Evolutionary conservation across 2,329 filamentous ascomycete genomes (phyloP), one percentile per base, ranked within the genome.

Genomic region (Aotearoamyces nothofagi): DNA sequence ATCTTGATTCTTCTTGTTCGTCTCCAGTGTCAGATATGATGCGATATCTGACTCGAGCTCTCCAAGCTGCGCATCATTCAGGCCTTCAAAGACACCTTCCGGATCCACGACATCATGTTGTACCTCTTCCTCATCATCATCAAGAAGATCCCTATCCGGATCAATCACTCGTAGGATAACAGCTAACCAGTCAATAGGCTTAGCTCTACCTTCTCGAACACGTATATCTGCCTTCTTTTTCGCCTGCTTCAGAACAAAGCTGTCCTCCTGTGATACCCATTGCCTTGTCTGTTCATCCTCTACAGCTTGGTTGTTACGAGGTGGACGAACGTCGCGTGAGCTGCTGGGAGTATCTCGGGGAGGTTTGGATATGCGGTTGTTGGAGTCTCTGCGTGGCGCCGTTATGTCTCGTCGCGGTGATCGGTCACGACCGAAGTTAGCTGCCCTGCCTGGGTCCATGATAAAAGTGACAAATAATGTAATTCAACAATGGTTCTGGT

Each of bases 191-290:
- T 98, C 90, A 45, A 96, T 87, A 7, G 87, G 80, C 48, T 83
- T 86, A 32, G 87, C 86, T 41, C 92, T 73, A 8, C 80, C 79
- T 53, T 92, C 86, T 42, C 84, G 81, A 25, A 96, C 84, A 22
- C 90, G 78, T 42, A 98, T 92, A 39, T 86, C 81, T 23, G 90
- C 87, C 61, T 94, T 96, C 61, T 92, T 96, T 64, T 96, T 98
- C 26, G 87, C 79, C 56, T 98, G 90, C 54, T 84, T 86, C 46
- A 98, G 61, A 32, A 96, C 90, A 47, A 98, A 98, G 39, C 78
- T 76, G 58, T 98, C 90, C 53, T 98, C 90, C 44, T 92, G 81
- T 29, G 87, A 81, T 12, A 96, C 81, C 64, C 90, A 98, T 47
- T 78, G 68, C 15, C 74, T 65, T 39, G 75, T 78, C 47, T 83